phyloP scores from a whole-genome alignment of 2,329 filamentous ascomycete genomes.

The Sarocladiaceae sp. region DNA sequence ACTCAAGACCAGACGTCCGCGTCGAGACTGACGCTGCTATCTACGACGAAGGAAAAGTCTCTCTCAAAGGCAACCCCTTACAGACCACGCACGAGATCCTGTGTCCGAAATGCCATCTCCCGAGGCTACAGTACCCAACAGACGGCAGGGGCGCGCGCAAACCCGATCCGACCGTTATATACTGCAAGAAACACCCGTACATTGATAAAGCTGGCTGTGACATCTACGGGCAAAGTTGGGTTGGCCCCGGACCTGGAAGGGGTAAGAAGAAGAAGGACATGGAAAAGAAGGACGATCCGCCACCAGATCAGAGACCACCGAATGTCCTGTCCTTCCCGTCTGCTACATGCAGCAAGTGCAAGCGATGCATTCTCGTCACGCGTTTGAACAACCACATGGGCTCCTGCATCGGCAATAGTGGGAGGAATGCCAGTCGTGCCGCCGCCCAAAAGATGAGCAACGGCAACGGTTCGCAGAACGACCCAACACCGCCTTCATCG shows the following conservation, averaged over 20 bases:
- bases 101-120: constrained; percentile 69
- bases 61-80: constrained; percentile 66
- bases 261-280: constrained; percentile 78
- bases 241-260: constrained; percentile 61
- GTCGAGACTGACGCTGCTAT: constrained; percentile 62
- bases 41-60: constrained; percentile 63
- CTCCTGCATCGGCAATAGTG: constrained; percentile 60
- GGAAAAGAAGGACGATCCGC: constrained; percentile 50
- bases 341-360: constrained; percentile 62
- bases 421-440: constrained; percentile 54
- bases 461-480: constrained; percentile 48
- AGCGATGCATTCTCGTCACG: constrained; percentile 58
- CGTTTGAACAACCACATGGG: constrained; percentile 64
- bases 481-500: constrained; percentile 54
- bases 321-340: constrained; percentile 60
- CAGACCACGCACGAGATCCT: constrained; percentile 64
- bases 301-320: constrained; percentile 48
- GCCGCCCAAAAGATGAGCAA: constrained; percentile 59
- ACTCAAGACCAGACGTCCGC: constrained; percentile 48
- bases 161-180: constrained; percentile 61
- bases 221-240: constrained; percentile 78
- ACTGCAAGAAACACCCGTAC: constrained; percentile 75
- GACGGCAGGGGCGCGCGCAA: constrained; percentile 61
- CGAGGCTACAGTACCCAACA: constrained; percentile 65
- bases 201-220: constrained; percentile 71